Base-by-base conservation (phyloP, 2,329 filamentous ascomycete species). In the Beauveria bassiana region DNA sequence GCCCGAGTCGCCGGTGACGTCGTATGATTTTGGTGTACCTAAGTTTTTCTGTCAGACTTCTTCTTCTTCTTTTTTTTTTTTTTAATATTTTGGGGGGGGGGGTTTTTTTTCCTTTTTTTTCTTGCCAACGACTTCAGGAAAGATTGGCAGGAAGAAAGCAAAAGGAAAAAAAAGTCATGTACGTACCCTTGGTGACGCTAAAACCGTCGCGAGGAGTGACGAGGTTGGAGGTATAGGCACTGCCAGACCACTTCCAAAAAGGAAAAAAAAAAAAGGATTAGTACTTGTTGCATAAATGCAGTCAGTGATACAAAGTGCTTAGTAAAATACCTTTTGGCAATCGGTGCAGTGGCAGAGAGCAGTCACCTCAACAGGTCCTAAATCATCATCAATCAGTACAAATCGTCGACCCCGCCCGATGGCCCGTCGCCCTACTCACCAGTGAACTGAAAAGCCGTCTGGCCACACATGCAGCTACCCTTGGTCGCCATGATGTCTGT, bases 161-260 rank as follows among this genome's bases (percentile, higher is more conserved):
- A 46, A 46, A 10, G 34, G 6, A 8, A 2, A 40, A 22, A 42
- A 22, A 42, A 8, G 28, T 31, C 42, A 18, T 18, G 38, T 14
- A 38, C 52, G 14, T 66, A 77, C 78, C 81, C 66, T 81, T 78
- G 54, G 76, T 80, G 26, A 84, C 72, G 38, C 74, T 74, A 70
- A 84, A 81, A 28, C 70, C 69, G 9, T 68, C 68, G 18, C 78
- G 75, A 4, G 79, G 74, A 3, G 84, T 76, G 3, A 83, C 73
- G 10, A 76, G 75, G 68, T 84, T 85, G 67, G 80, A 78, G 38
- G 81, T 83, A 68, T 77, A 84, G 16, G 81, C 76, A n/a, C 78
- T 73, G 45, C 81, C 81, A 9, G 79, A 77, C 78, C 78, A 80
- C 72, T 78, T 40, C 7, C 2, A 18, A 24, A 20, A 9, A 8